Evolutionary conservation across 2,329 filamentous ascomycete species (phyloP).

Genomic region (Cryphonectria radicalis): DNA sequence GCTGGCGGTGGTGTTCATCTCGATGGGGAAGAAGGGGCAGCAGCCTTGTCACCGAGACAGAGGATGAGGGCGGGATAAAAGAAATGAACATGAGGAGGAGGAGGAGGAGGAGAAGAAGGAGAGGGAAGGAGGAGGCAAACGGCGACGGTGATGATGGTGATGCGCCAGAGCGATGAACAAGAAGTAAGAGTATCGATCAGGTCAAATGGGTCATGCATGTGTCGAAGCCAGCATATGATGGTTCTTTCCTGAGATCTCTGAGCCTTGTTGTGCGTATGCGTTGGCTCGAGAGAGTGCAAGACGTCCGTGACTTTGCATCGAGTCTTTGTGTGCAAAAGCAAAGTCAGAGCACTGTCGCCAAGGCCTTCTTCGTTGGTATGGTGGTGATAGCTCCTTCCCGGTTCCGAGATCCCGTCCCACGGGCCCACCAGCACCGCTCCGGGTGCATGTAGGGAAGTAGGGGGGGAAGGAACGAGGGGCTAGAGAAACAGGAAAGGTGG

Average conservation of each 20-base stretch:
- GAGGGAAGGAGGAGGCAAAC: neutral
- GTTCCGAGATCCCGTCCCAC: constrained; percentile 2
- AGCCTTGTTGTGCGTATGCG: neutral
- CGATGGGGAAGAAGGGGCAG: neutral
- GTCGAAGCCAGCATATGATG: neutral
- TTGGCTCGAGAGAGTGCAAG: neutral
- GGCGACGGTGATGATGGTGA: neutral
- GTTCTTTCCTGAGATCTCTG: neutral
- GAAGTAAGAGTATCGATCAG: neutral
- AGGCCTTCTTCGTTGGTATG: neutral
- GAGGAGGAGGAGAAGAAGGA: neutral
- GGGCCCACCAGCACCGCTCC: neutral
- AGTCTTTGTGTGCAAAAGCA: neutral
- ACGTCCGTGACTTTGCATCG: neutral
- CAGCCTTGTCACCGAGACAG: neutral
- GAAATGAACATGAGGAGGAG: neutral
- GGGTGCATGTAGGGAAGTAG: neutral
- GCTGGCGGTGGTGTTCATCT: constrained; percentile 25
- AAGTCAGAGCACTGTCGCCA: neutral
- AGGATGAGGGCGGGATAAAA: no score
- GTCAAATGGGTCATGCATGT: neutral
- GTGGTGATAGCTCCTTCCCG: neutral
- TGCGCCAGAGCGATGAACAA: neutral
- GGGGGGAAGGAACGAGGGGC: neutral
- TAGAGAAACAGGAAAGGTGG: neutral